Evolutionary conservation across 2,329 filamentous ascomycete species (phyloP).

Genomic region (Stagonosporopsis chrysanthemi): DNA sequence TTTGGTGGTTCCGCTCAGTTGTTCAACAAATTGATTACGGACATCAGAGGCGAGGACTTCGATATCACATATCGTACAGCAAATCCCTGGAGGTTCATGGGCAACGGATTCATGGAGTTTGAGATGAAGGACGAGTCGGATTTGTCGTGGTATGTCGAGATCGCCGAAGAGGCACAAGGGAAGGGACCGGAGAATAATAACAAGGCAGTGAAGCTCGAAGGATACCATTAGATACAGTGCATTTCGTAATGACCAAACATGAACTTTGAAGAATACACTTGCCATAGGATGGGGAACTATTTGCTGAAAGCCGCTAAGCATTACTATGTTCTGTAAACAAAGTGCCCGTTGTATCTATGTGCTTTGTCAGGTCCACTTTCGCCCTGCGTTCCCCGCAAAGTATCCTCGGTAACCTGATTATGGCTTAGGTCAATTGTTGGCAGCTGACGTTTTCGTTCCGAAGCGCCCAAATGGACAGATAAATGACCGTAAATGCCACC

Average conservation of each 20-base stretch:
- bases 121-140: conserved; percentile 50
- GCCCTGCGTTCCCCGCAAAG: background rate
- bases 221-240: background rate
- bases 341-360: background rate
- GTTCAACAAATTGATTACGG: conserved; percentile 30
- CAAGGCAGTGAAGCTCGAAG: conserved; percentile 11
- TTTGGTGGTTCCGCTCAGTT: conserved; percentile 28
- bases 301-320: background rate
- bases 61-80: conserved; percentile 54
- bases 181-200: conserved; percentile 21
- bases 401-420: conserved; percentile 1
- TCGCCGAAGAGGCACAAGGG: conserved; percentile 31
- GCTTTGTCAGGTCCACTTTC: background rate
- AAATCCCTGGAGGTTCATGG: conserved; percentile 59
- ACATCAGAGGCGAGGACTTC: conserved; percentile 59
- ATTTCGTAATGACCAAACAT: background rate
- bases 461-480: background rate
- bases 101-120: conserved; percentile 56
- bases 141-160: conserved; percentile 33
- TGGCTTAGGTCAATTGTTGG: background rate
- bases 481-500: background rate
- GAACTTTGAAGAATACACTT: background rate
- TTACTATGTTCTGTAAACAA: background rate
- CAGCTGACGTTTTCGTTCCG: background rate
- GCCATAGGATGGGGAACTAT: background rate